Conservation (phyloP, 2,329 filamentous ascomycete genomes). For the Magnaporthales sp. region DNA sequence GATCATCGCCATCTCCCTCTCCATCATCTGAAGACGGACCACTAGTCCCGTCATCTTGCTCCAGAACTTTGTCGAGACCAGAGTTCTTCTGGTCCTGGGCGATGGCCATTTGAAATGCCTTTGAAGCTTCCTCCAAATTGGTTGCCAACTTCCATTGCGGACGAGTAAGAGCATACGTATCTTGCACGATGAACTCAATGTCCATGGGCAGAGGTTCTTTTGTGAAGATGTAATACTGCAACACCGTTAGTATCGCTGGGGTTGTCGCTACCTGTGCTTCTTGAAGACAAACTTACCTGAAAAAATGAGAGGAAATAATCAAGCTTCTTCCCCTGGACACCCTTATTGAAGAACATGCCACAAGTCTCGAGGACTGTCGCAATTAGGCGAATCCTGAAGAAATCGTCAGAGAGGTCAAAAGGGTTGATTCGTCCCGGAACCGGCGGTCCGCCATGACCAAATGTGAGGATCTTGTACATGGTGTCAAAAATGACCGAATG, state of each 20-base stretch:
- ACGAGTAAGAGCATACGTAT: slow-evolving; percentile 75
- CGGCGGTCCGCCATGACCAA: slow-evolving; percentile 81
- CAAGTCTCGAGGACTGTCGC: slow-evolving; percentile 90
- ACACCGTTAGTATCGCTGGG: neutral
- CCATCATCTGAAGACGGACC: slow-evolving; percentile 64
- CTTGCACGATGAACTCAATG: slow-evolving; percentile 91
- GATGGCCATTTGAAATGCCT: slow-evolving; percentile 79
- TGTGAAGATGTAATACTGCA: slow-evolving; percentile 80
- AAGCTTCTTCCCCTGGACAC: slow-evolving; percentile 89
- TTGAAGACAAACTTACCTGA: slow-evolving; percentile 45
- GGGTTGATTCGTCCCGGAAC: slow-evolving; percentile 67
- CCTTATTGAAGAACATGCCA: slow-evolving; percentile 91
- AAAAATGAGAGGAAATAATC: slow-evolving; percentile 97
- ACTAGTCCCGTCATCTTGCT: slow-evolving; percentile 65
- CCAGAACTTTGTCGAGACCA: slow-evolving; percentile 58
- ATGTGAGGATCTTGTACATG: slow-evolving; percentile 88
- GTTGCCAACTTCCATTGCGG: slow-evolving; percentile 88
- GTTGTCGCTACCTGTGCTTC: neutral
- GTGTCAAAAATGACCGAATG: slow-evolving; percentile 92
- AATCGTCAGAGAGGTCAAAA: slow-evolving; percentile 86
- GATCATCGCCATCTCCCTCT: slow-evolving; percentile 54
- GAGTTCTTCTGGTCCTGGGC: slow-evolving; percentile 80
- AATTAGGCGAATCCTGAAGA: slow-evolving; percentile 86
- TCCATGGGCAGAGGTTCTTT: slow-evolving; percentile 93
- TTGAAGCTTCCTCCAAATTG: slow-evolving; percentile 73